Base-by-base conservation (phyloP, 306 rosid genomes). In the Psophocarpus tetragonolobus region DNA sequence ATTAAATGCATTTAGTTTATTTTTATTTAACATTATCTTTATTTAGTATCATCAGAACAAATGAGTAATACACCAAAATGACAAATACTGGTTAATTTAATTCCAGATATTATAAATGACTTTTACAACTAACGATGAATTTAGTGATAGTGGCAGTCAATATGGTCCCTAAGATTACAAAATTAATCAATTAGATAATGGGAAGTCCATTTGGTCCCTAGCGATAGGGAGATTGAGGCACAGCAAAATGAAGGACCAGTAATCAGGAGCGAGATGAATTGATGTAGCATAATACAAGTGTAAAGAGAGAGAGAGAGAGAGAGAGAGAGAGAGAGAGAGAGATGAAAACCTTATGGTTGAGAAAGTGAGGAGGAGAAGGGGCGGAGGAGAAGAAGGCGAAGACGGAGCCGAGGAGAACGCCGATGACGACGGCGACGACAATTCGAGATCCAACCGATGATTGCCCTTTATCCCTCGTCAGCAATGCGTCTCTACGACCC, bases 381-480 rank as follows among this genome's bases (percentile, higher is more conserved):
- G 70, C 67, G 73, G 87, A 82, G 85, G 74, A 79, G 0, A 88
- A 48, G 76, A 88, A 81, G 30, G 96, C 96, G 54, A 87, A 85
- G 82, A 86, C 65, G 73, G 78, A 85, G 6, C 98, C 97, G n/a
- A 87, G 60, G 29, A 88, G 68, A 76, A 91, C 82, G 71, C 97
- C 98, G 62, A 86, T 48, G 26, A 76, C 57, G 60, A 90, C 75
- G 24, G 97, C 92, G 6, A 27, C 23, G 38, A 38, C 51, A 60
- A 93, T 79, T 35, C 88, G 89, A 87, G 93, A 90, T 69, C 80
- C 85, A 4, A 80, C 63, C 54, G 44, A 13, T 4, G 92, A 82
- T n/a, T 84, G 92, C 8, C 71, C 33, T 68, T 93, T 93, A 1
- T 91, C 98, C 80, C 90, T 78, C 38, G 73, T 82, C 21, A 88